Base-by-base conservation (phyloP, 2,329 filamentous ascomycete species). In the Celoporthe dispersa region DNA sequence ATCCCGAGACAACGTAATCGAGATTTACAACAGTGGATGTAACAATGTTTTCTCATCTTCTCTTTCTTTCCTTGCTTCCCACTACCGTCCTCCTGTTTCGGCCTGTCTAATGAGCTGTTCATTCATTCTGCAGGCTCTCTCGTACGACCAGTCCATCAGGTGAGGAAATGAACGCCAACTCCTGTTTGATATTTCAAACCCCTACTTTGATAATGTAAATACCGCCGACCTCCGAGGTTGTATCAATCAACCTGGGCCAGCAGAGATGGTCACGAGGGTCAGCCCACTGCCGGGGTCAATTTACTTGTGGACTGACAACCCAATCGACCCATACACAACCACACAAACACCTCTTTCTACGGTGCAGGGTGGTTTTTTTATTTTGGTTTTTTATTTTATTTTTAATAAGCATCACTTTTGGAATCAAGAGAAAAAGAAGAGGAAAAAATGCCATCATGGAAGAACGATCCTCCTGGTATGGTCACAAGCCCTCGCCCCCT, bases 241-340 rank as follows among this genome's bases (percentile, higher is more conserved):
- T 37, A 61, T 25, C 33, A 37, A 61, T 61, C 12, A 25, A 37
- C 3, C 31, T 9, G 60, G 25, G 22, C 37, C 22, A 31, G 22
- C n/a, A 63, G 25, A 44, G 7, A 4, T n/a, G n/a, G 60, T 44
- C 60, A 63, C 60, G 60, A 63, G 60, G 59, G 28, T 63, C 60
- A 44, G 60, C 41, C 60, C 60, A 63, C 60, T 37, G n/a, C 60
- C 35, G n/a, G 37, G 60, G 25, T 63, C 19, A 5, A 3, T 14
- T 28, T 63, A 39, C 22, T 22, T 25, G 33, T 39, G 35, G 37
- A 63, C 60, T 63, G 37, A 63, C 7, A 37, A 28, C 31, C 12
- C 60, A 19, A 31, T 63, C 60, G 35, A 25, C 37, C 37, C 60
- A 63, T 61, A 57, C 53, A 55, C 51, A 44, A 16, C 41, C 19